phyloP scores from a whole-genome alignment of 1,284 basidiomycete species.

The Sporisorium iseilematis-ciliati region DNA sequence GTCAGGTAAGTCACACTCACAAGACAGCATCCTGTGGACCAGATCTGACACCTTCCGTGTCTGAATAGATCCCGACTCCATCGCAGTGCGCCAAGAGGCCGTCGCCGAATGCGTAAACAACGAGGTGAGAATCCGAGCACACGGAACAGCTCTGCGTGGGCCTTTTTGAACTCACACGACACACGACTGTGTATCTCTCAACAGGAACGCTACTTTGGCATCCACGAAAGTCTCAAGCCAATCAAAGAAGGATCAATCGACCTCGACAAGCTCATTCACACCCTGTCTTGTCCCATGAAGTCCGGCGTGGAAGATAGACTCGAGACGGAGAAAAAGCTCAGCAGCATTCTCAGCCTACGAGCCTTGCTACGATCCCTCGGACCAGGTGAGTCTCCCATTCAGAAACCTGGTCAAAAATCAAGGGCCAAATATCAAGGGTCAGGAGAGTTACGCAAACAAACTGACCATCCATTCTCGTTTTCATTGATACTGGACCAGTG shows the following conservation, averaged over 20 bases:
- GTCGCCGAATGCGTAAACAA: constrained; percentile 77
- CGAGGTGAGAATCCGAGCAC: constrained; percentile 71
- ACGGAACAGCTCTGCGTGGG: not conserved
- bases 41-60: constrained; percentile 4
- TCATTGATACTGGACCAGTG: constrained; percentile 67
- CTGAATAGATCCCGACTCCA: constrained; percentile 74
- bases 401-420: not conserved
- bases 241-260: constrained; percentile 77
- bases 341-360: constrained; percentile 80
- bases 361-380: constrained; percentile 73
- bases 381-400: constrained; percentile 22
- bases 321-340: constrained; percentile 78
- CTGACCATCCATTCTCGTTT: not conserved
- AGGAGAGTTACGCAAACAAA: not conserved
- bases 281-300: constrained; percentile 29
- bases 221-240: constrained; percentile 78
- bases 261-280: constrained; percentile 83
- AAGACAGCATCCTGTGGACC: not conserved
- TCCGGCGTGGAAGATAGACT: constrained; percentile 67
- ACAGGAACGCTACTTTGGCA: constrained; percentile 76
- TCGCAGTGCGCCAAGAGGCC: constrained; percentile 79
- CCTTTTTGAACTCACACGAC: not conserved
- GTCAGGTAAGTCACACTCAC: constrained; percentile 72
- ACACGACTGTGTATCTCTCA: not conserved
- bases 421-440: not conserved